Conservation (phyloP, 2,329 filamentous ascomycete genomes). For the Sordariomycetes sp. region DNA sequence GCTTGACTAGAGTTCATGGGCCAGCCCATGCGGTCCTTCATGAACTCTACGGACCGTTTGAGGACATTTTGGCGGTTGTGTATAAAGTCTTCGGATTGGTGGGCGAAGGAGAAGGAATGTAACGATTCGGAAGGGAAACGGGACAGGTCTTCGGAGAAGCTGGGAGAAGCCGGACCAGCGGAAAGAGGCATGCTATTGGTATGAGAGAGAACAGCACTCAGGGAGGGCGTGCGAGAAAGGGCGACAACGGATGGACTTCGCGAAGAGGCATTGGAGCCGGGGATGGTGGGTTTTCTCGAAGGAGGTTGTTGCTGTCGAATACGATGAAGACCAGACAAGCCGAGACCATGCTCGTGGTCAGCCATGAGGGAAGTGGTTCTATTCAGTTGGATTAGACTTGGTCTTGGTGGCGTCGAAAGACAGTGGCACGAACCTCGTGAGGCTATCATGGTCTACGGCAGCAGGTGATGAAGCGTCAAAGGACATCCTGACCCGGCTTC, state of each 20-base stretch:
- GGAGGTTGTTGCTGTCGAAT: slow-evolving; percentile 77
- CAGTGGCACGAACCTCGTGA: slow-evolving; percentile 53
- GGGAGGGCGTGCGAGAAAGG: slow-evolving; percentile 60
- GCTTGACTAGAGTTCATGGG: slow-evolving; percentile 56
- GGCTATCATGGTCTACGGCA: slow-evolving; percentile 54
- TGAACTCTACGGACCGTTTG: slow-evolving; percentile 91
- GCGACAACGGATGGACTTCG: slow-evolving; percentile 46
- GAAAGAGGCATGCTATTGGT: slow-evolving; percentile 43
- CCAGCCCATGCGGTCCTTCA: slow-evolving; percentile 87
- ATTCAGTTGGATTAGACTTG: background rate
- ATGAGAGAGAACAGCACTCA: slow-evolving; percentile 56
- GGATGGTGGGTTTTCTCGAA: slow-evolving; percentile 54
- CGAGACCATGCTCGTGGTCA: slow-evolving; percentile 81
- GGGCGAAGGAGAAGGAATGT: slow-evolving; percentile 96
- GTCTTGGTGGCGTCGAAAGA: background rate
- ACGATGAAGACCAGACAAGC: slow-evolving; percentile 77
- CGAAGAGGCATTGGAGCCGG: slow-evolving; percentile 53
- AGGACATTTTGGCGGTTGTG: slow-evolving; percentile 88
- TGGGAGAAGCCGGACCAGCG: slow-evolving; percentile 61
- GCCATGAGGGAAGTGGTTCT: slow-evolving; percentile 69
- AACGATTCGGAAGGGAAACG: slow-evolving; percentile 93
- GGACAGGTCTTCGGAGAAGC: slow-evolving; percentile 78
- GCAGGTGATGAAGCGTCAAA: slow-evolving; percentile 60
- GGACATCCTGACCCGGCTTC: slow-evolving; percentile 60
- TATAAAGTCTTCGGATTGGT: slow-evolving; percentile 86